Evolutionary conservation across 1,284 basidiomycete genomes (phyloP).

Genomic region (Boletus smithii): DNA sequence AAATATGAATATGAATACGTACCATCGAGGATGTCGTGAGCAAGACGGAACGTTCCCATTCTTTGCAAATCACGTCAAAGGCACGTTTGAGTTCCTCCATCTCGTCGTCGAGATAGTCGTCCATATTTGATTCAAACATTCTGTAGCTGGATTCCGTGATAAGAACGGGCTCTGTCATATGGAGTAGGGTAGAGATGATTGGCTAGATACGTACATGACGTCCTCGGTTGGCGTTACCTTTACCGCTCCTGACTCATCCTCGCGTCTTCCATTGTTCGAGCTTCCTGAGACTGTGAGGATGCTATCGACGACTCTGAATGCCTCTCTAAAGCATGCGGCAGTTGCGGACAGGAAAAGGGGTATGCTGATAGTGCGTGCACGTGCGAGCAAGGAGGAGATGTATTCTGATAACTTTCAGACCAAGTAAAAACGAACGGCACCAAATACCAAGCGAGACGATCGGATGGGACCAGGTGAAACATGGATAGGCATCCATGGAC

Average conservation of each 20-base stretch:
- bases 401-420: conserved; percentile 78
- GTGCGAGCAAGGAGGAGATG: conserved; percentile 71
- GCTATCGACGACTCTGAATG: conserved; percentile 81
- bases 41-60: conserved; percentile 72
- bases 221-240: conserved; percentile 64
- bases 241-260: conserved; percentile 30
- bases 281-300: conserved; percentile 52
- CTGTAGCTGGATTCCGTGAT: conserved; percentile 53
- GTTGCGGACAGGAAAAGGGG: conserved; percentile 80
- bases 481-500: neutral
- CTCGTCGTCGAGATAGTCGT: conserved; percentile 95
- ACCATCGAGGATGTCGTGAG: conserved; percentile 12
- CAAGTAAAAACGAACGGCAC: neutral
- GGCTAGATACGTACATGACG: conserved; percentile 58
- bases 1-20: conserved; percentile 4
- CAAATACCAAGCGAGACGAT: neutral
- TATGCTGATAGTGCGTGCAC: conserved; percentile 72
- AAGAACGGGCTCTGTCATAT: neutral
- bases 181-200: neutral
- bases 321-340: conserved; percentile 86
- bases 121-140: conserved; percentile 95
- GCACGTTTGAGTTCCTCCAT: conserved; percentile 75
- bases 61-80: conserved; percentile 73
- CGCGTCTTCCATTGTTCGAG: neutral
- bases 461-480: neutral